phyloP scores from a whole-genome alignment of 1,139 yeast genomes.

The Fermentozyma sake region DNA sequence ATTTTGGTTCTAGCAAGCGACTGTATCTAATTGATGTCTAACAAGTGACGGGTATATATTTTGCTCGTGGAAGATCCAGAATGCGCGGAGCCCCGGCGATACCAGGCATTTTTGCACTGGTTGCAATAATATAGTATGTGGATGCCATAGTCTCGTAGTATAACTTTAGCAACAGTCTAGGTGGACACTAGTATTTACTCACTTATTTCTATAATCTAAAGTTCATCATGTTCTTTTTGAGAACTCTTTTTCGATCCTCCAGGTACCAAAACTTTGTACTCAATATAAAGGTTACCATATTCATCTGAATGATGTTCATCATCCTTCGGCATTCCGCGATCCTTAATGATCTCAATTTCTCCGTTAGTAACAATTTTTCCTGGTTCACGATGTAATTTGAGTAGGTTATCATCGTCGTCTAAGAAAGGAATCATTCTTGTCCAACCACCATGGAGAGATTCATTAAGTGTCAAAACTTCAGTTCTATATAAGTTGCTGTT shows the following conservation, averaged over 20 bases:
- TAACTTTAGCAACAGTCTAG: no score
- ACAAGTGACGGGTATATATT: no score
- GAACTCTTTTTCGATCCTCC: constrained; percentile 18
- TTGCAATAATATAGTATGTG: no score
- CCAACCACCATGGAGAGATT: constrained; percentile 83
- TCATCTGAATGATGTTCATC: constrained; percentile 36
- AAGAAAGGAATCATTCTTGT: constrained; percentile 58
- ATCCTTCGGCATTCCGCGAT: constrained; percentile 81
- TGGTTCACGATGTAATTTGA: constrained; percentile 43
- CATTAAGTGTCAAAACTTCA: constrained; percentile 68
- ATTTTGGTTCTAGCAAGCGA: no score
- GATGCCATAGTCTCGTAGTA: no score
- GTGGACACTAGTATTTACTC: no score
- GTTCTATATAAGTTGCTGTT: constrained; percentile 73
- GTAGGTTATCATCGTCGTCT: constrained; percentile 47
- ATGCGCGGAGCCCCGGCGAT: no score
- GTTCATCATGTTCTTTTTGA: constrained; percentile 12
- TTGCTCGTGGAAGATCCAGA: no score
- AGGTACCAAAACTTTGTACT: constrained; percentile 57
- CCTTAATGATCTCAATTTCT: constrained; percentile 63
- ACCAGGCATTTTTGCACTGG: no score
- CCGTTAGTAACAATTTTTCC: constrained; percentile 60
- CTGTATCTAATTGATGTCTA: no score
- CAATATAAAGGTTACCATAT: constrained; percentile 73
- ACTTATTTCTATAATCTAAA: no score